Evolutionary conservation across 2,329 filamentous ascomycete species (phyloP).

Genomic region (Penicillium italicum): DNA sequence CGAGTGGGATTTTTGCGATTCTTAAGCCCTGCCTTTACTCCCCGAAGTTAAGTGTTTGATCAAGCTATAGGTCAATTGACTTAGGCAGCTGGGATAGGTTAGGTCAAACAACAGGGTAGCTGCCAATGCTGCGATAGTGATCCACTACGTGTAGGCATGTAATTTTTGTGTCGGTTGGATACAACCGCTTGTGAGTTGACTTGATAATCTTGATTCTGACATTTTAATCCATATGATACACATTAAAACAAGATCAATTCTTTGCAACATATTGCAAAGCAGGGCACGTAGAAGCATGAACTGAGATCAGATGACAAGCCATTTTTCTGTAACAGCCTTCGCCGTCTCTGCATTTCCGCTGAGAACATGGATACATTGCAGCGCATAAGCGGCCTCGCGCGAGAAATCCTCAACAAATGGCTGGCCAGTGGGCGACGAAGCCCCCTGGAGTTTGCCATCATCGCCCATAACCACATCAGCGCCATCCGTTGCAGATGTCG

Average conservation of each 20-base stretch:
- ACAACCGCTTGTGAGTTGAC: no score
- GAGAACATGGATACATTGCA: constrained; percentile 64
- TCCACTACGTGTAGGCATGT: no score
- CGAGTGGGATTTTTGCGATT: no score
- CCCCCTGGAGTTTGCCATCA: constrained; percentile 5
- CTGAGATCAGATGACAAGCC: constrained; percentile 49
- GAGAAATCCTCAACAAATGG: constrained; percentile 56
- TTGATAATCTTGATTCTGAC: background rate
- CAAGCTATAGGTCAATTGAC: no score
- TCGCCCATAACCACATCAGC: constrained; percentile 28
- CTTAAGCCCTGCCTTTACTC: no score
- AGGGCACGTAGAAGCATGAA: background rate
- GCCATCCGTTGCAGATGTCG: constrained; percentile 44
- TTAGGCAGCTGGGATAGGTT: no score
- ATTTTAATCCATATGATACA: background rate
- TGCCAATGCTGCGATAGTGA: no score
- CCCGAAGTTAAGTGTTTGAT: no score
- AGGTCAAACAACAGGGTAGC: no score
- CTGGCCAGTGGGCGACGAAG: constrained; percentile 2
- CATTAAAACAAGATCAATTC: background rate
- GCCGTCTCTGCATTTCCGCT: constrained; percentile 62
- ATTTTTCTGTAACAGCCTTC: constrained; percentile 58
- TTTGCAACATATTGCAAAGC: background rate
- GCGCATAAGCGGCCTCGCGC: constrained; percentile 69
- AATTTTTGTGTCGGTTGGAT: no score